Evolutionary conservation across 2,329 filamentous ascomycete genomes (phyloP).

Genomic region (Botrytis hyacinthi): DNA sequence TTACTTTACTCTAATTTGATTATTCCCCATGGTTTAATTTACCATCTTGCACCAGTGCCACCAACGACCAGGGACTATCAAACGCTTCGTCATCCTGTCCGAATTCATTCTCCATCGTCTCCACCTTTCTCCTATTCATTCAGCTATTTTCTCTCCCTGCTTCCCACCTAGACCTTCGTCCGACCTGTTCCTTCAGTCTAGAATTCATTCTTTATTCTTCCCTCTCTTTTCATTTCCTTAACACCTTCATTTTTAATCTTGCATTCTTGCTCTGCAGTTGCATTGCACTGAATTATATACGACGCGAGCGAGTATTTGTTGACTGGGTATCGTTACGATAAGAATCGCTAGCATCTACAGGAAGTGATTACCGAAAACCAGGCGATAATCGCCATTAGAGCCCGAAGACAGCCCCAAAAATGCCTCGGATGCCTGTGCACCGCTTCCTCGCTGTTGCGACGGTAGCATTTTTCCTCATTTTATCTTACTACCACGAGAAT

Average conservation of each 20-base stretch:
- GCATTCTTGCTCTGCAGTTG: neutral
- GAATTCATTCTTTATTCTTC: neutral
- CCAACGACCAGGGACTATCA: neutral
- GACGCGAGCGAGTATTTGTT: neutral
- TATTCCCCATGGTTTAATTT: neutral
- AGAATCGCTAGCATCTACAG: neutral
- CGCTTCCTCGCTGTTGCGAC: conserved; percentile 14
- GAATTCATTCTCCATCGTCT: conserved; percentile 7
- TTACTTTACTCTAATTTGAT: neutral
- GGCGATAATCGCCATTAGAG: conserved; percentile 2
- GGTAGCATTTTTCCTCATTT: conserved; percentile 8
- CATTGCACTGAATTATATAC: neutral
- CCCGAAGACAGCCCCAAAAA: conserved; percentile 3
- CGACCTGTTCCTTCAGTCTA: neutral
- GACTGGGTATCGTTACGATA: neutral
- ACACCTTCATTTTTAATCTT: conserved; percentile 6
- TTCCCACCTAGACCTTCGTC: neutral
- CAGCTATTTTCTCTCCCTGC: neutral
- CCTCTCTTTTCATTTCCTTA: neutral
- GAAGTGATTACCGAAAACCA: neutral
- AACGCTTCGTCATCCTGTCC: conserved; percentile 8
- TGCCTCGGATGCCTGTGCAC: conserved; percentile 18
- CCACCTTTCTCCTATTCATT: conserved; percentile 18
- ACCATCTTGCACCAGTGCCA: neutral
- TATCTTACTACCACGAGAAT: conserved; percentile 17